These are phyloP conservation scores for Peterozyma toletana DNA, from an alignment of 805 yeast genomes.

Conservation along the genomic window DNA sequence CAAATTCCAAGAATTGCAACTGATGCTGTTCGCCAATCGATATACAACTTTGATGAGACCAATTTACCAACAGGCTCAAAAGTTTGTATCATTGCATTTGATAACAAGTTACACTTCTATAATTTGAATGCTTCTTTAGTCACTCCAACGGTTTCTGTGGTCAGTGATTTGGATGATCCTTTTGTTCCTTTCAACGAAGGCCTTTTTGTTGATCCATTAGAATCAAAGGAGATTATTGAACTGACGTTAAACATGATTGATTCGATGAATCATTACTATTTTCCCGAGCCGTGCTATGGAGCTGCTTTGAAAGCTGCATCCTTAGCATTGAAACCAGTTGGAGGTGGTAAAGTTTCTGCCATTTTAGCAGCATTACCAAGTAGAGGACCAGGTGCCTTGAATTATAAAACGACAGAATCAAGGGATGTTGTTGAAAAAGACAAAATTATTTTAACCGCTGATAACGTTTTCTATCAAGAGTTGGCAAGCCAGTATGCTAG, in stretches of 20 bases:
- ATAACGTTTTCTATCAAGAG: constrained; percentile 52
- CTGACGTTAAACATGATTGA: constrained; percentile 61
- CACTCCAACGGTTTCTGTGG: constrained; percentile 49
- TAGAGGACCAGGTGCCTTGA: constrained; percentile 70
- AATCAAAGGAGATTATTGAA: constrained; percentile 56
- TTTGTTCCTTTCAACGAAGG: constrained; percentile 79
- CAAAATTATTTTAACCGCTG: constrained; percentile 47
- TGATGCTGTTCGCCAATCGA: constrained; percentile 58
- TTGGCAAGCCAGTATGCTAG: constrained; percentile 50
- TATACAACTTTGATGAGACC: constrained; percentile 25
- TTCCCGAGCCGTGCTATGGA: constrained; percentile 67
- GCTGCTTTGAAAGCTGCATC: constrained; percentile 68
- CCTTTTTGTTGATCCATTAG: constrained; percentile 71
- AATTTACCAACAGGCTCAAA: constrained; percentile 35
- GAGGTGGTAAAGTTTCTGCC: constrained; percentile 81
- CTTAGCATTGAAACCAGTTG: constrained; percentile 50
- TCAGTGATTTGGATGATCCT: constrained; percentile 68
- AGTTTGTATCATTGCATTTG: constrained; percentile 71
- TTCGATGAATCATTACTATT: constrained; percentile 26
- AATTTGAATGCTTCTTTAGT: constrained; percentile 51
- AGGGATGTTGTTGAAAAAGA: constrained; percentile 31
- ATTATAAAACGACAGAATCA: constrained; percentile 28
- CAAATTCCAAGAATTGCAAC: constrained; percentile 58
- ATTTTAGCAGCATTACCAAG: constrained; percentile 66
- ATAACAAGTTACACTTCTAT: constrained; percentile 64